Conservation (phyloP, 768 basidiomycete species). For the Trametes sanguinea region DNA sequence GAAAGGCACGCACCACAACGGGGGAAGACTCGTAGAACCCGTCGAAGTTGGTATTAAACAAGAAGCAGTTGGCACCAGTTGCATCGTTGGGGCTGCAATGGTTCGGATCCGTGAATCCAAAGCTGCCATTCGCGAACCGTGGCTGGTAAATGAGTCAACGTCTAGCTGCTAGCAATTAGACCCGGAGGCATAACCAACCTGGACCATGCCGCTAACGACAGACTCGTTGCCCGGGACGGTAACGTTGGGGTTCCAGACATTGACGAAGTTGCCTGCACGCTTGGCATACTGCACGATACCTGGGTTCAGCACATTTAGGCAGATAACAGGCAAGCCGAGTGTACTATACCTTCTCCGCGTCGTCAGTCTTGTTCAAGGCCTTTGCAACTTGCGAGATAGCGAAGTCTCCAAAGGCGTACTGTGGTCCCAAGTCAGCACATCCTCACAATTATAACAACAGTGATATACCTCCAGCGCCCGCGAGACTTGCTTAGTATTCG, state of each 20-base stretch:
- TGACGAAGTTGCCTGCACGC: constrained; percentile 57
- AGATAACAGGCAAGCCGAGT: not conserved
- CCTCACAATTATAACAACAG: no score
- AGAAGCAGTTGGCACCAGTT: constrained; percentile 55
- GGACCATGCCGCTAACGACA: constrained; percentile 57
- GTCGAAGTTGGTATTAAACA: constrained; percentile 55
- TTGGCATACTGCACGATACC: constrained; percentile 44
- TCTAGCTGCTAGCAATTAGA: no score
- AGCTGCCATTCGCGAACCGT: constrained; percentile 57
- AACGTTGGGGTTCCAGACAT: constrained; percentile 60
- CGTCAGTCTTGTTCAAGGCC: constrained; percentile 49
- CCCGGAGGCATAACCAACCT: constrained; percentile 38
- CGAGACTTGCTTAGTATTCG: constrained; percentile 64
- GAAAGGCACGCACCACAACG: constrained; percentile 45
- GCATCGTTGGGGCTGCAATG: constrained; percentile 69
- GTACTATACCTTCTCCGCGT: constrained; percentile 49
- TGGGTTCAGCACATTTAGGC: not conserved
- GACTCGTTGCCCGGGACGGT: constrained; percentile 49
- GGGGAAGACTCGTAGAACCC: constrained; percentile 70
- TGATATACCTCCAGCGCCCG: constrained; percentile 54
- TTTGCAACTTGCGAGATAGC: constrained; percentile 65
- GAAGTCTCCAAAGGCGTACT: constrained; percentile 69
- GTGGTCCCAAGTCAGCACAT: not conserved
- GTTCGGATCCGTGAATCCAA: constrained; percentile 64
- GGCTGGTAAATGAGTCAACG: constrained; percentile 38